Conservation (phyloP, 345 rosid species). For the Salix udensis region DNA sequence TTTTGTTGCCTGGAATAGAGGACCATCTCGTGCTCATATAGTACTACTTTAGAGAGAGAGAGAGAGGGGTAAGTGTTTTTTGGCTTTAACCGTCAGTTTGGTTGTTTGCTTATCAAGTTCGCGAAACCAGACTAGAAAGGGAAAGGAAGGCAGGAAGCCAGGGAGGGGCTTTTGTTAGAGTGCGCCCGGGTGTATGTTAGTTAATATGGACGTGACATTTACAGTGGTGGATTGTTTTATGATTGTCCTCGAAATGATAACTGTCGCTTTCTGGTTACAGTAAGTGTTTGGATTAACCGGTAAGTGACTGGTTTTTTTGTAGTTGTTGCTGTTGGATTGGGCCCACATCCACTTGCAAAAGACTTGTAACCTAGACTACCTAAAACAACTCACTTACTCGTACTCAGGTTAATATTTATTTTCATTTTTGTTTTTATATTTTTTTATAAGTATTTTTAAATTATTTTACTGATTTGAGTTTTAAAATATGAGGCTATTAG, state of each 20-base stretch:
- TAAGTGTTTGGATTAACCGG: not conserved
- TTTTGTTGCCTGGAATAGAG: constrained; percentile 19
- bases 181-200: not conserved
- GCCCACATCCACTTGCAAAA: not conserved
- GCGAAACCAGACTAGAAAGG: constrained; percentile 40
- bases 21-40: constrained; percentile 32
- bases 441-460: too few relatives aligned
- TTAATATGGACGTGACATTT: not conserved
- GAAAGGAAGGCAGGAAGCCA: constrained; percentile 14
- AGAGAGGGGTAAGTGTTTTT: constrained; percentile 5
- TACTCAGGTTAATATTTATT: not conserved
- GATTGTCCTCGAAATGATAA: not conserved
- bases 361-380: not conserved
- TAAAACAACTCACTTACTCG: not conserved
- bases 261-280: not conserved
- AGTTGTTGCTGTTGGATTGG: not conserved
- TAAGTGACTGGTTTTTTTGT: not conserved
- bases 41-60: not conserved
- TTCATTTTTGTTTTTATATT: too few relatives aligned
- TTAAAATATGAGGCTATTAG: too few relatives aligned
- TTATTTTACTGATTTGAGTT: too few relatives aligned
- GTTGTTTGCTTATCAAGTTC: constrained; percentile 51
- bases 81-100: constrained; percentile 51
- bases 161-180: constrained; percentile 1
- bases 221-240: not conserved